Percentiles rank a stretch among this genome's conserved stretches.
Evolutionary conservation across 176 grass and related monocot genomes (phyloP).

Genomic region (Chloris gayana): DNA sequence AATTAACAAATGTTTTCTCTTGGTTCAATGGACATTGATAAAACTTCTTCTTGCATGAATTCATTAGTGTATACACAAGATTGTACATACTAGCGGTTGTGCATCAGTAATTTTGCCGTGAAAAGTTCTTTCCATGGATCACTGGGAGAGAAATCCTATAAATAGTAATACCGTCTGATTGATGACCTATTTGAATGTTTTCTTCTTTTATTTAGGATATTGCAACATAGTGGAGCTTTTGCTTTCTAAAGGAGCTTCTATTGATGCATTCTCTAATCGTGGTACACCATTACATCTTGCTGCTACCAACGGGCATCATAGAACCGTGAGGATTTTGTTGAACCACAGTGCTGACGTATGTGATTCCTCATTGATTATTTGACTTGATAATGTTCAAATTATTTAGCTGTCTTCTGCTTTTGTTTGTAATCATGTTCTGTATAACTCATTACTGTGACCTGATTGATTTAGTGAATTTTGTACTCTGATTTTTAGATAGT

Average conservation of each 20-base stretch:
- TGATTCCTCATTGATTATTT: not conserved
- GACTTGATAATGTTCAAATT: not conserved
- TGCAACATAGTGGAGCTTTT: constrained; percentile 23
- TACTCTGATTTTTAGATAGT: no score
- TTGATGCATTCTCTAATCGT: constrained; percentile 26
- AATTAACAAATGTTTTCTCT: not conserved
- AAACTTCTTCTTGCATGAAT: not conserved
- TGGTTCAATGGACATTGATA: not conserved
- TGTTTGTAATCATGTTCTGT: not conserved
- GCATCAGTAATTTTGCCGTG: not conserved
- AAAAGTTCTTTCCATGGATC: not conserved
- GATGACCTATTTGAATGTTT: not conserved
- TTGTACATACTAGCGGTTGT: not conserved
- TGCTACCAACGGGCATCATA: constrained; percentile 22
- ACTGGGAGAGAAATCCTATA: not conserved
- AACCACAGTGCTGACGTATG: constrained; percentile 28
- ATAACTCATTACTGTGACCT: no score
- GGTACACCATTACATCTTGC: constrained; percentile 28
- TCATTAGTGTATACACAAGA: not conserved
- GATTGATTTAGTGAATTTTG: no score
- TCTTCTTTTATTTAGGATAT: constrained; percentile 24
- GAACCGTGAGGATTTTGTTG: constrained; percentile 3
- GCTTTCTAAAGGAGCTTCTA: constrained; percentile 12
- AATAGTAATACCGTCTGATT: not conserved
- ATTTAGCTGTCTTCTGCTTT: not conserved